Evolutionary conservation across 257 asterid species (phyloP).

Genomic region (Salvia miltiorrhiza): DNA sequence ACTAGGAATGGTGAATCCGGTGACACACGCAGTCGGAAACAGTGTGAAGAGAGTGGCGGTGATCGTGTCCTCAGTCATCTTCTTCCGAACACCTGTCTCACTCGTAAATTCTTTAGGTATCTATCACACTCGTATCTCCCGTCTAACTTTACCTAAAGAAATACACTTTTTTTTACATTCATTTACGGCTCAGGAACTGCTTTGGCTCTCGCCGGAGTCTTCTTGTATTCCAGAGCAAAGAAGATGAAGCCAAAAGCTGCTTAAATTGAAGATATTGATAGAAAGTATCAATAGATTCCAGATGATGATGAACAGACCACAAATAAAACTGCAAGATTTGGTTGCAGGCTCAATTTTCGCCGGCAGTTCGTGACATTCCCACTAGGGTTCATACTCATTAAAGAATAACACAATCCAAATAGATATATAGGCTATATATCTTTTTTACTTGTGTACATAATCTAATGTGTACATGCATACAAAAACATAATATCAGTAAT

Average conservation of each 20-base stretch:
- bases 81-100: slow-evolving; percentile 68
- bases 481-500: neutral
- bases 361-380: neutral
- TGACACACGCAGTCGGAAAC: slow-evolving; percentile 89
- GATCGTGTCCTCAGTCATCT: slow-evolving; percentile 67
- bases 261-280: slow-evolving; percentile 18
- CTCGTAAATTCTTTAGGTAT: slow-evolving; percentile 55
- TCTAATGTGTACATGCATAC: neutral
- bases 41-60: slow-evolving; percentile 84
- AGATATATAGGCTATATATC: neutral
- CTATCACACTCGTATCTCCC: neutral
- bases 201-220: slow-evolving; percentile 86
- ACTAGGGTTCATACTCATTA: neutral
- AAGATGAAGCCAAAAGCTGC: slow-evolving; percentile 55
- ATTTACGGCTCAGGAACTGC: slow-evolving; percentile 52
- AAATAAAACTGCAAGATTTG: neutral
- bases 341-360: neutral
- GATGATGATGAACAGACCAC: slow-evolving; percentile 4
- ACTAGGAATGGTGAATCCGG: slow-evolving; percentile 75
- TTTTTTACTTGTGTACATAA: neutral
- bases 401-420: neutral
- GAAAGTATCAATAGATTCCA: neutral
- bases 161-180: neutral
- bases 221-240: slow-evolving; percentile 71
- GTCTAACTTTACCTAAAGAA: neutral